Evolutionary conservation across 2,329 filamentous ascomycete genomes (phyloP).

Genomic region (Daldinia sp.): DNA sequence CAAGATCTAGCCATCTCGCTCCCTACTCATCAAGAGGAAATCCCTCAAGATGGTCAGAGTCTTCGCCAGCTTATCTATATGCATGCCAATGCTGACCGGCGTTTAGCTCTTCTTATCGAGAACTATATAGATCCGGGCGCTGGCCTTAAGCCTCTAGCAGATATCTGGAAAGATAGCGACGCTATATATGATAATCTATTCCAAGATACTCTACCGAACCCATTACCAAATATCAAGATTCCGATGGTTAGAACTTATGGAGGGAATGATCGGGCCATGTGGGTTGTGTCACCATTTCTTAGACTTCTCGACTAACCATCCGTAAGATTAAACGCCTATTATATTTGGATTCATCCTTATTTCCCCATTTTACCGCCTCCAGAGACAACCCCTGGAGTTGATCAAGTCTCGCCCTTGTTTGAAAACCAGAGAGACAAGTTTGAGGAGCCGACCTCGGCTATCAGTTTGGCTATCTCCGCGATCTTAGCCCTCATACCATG

Average conservation of each 20-base stretch:
- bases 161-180: constrained; percentile 61
- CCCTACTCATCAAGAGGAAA: constrained; percentile 49
- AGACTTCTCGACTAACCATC: background rate
- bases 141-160: constrained; percentile 60
- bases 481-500: constrained; percentile 62
- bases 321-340: constrained; percentile 62
- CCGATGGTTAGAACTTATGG: constrained; percentile 59
- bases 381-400: constrained; percentile 48
- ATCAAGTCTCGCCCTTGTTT: constrained; percentile 52
- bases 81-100: constrained; percentile 30
- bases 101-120: constrained; percentile 49
- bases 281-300: constrained; percentile 39
- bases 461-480: constrained; percentile 61
- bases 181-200: constrained; percentile 62
- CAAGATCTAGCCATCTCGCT: constrained; percentile 48
- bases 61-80: constrained; percentile 17
- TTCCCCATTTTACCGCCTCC: constrained; percentile 64
- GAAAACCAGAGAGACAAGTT: constrained; percentile 55
- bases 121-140: constrained; percentile 62
- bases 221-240: constrained; percentile 37
- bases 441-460: constrained; percentile 57
- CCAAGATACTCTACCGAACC: constrained; percentile 41
- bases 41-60: constrained; percentile 50
- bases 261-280: constrained; percentile 56
- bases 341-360: constrained; percentile 64